Evolutionary conservation across 495 filamentous ascomycete genomes (phyloP).

Genomic region (Symbiotaphrina buchneri): DNA sequence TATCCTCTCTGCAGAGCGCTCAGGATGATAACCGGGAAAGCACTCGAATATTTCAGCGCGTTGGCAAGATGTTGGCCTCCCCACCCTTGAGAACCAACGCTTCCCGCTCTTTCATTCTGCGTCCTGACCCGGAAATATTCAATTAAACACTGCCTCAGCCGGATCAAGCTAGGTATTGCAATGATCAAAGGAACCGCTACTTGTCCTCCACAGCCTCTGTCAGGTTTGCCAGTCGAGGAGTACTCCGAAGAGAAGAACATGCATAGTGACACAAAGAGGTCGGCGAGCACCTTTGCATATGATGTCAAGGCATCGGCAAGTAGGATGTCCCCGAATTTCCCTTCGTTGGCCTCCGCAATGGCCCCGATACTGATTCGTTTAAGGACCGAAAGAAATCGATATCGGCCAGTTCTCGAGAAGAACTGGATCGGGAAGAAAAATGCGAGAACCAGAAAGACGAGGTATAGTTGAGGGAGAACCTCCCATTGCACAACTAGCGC

Average conservation of each 20-base stretch:
- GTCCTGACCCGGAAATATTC: slow-evolving; percentile 57
- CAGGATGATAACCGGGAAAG: slow-evolving; percentile 78
- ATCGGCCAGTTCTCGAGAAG: slow-evolving; percentile 48
- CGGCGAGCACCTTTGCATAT: slow-evolving; percentile 77
- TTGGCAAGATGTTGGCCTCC: slow-evolving; percentile 78
- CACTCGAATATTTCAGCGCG: slow-evolving; percentile 74
- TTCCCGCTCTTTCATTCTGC: slow-evolving; percentile 11
- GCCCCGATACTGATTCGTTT: slow-evolving; percentile 56
- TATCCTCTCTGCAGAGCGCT: slow-evolving; percentile 50
- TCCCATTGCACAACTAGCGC: slow-evolving; percentile 49
- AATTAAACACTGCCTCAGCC: slow-evolving; percentile 77
- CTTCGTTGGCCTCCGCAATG: slow-evolving; percentile 55
- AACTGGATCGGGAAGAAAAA: slow-evolving; percentile 53
- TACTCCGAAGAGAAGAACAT: slow-evolving; percentile 56
- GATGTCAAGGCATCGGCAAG: slow-evolving; percentile 89
- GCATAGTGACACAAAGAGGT: slow-evolving; percentile 71
- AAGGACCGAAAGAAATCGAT: slow-evolving; percentile 46
- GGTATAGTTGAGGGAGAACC: slow-evolving; percentile 60
- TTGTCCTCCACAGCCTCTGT: slow-evolving; percentile 56
- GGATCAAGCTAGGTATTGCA: slow-evolving; percentile 60
- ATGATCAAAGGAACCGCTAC: slow-evolving; percentile 62
- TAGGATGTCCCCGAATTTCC: slow-evolving; percentile 83
- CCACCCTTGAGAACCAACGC: slow-evolving; percentile 28
- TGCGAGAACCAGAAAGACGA: slow-evolving; percentile 40
- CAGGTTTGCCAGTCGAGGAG: slow-evolving; percentile 55